Evolutionary conservation across 106 monocot genomes (phyloP), one percentile per base, ranked within the genome.

Genomic region (Allium sativum): DNA sequence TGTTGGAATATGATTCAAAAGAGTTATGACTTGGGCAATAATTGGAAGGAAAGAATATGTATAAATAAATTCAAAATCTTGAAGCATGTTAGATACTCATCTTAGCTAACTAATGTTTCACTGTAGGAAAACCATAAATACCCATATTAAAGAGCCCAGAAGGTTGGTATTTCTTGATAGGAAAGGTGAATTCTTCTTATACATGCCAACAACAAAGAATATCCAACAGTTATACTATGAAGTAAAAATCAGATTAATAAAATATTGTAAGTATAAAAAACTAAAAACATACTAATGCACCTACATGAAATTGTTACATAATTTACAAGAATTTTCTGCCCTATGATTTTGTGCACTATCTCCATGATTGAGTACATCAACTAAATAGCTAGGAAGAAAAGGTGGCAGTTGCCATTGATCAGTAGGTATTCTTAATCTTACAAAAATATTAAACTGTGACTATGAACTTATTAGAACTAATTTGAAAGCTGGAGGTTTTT

Each of bases 341-440:
- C 77, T 82, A 67, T 80, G 71, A 74, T 68, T 81, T 14, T 79
- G 87, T 55, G 69, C 45, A 55, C 81, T 74, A 68, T 95, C 90
- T 72, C 74, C 77, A 63, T 61, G 47, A 14, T 63, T 48, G 21
- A 96, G 72, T 45, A 96, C 90, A 64, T 88, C 87, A 15, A 69
- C 78, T 65, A 96, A 78, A 78, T 96, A 91, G 68, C 73, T 66
- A 68, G 96, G 96, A 80, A 91, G 87, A 40, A 87, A 79, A 63
- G 82, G 56, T 70, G 85, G 72, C 43, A 84, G 91, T 18, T 91
- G 87, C 65, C 90, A 81, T 19, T 88, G 91, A 72, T 88, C 87
- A 52, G 52, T 81, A n/a, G 76, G 69, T 56, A 89, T 45, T 42
- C 80, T 69, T 71, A 96, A 70, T 56, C 96, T 91, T 96, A 72